Evolutionary conservation across 352 stramenopile genomes (phyloP).

Genomic region (Pythium brassicae): DNA sequence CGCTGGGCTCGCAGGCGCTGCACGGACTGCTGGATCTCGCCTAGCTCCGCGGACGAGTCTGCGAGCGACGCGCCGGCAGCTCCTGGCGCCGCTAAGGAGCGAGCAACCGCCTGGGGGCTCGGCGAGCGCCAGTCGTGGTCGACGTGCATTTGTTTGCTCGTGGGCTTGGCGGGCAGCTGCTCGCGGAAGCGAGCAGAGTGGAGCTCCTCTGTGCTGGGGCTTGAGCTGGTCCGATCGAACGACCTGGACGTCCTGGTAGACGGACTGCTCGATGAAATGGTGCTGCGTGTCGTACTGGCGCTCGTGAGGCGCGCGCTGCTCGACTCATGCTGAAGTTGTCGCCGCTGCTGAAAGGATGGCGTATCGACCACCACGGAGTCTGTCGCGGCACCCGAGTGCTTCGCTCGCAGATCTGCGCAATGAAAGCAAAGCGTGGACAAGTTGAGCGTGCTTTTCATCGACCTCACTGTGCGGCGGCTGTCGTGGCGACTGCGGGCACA

Average conservation of each 20-base stretch:
- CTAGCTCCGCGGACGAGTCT: conserved; percentile 19
- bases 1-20: conserved; percentile 44
- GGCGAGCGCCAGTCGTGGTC: neutral
- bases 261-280: neutral
- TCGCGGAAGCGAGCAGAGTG: neutral
- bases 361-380: conserved; percentile 9
- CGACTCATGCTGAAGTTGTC: conserved; percentile 4
- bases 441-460: neutral
- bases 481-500: too few relatives aligned
- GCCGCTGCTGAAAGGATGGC: conserved; percentile 13
- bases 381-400: conserved; percentile 1
- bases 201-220: neutral
- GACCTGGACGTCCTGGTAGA: neutral
- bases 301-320: neutral
- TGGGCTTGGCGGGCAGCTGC: neutral
- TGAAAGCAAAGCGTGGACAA: neutral
- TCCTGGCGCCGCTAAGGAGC: neutral
- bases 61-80: neutral
- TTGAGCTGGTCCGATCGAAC: neutral
- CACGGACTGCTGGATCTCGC: conserved; percentile 54
- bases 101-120: neutral
- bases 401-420: conserved; percentile 8
- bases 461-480: too few relatives aligned
- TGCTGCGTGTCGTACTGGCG: neutral
- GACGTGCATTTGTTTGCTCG: conserved; percentile 1